These are phyloP conservation scores for Schizochytrium sp. DNA, from an alignment of 108 stramenopile species.

Conservation along the genomic window DNA sequence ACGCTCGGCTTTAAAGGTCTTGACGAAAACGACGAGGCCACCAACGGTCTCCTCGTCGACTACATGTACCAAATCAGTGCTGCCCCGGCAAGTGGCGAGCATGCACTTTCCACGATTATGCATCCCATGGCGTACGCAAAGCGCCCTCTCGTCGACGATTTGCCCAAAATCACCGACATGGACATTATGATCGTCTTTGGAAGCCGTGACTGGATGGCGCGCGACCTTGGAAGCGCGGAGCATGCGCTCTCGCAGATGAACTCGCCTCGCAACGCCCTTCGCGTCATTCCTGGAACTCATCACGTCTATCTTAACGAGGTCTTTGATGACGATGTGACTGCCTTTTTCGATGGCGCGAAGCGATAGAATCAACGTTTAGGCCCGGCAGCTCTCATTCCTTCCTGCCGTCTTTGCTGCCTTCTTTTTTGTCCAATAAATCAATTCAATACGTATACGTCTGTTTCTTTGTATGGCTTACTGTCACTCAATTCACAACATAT, in stretches of 20 bases:
- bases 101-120: not conserved
- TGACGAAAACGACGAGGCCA: not conserved
- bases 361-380: too few species aligned
- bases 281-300: not conserved
- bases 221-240: not conserved
- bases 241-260: not conserved
- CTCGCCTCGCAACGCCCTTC: not conserved
- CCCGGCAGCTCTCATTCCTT: too few species aligned
- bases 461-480: too few species aligned
- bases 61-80: not conserved
- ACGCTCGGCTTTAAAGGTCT: not conserved
- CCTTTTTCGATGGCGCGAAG: not conserved
- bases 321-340: not conserved
- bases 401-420: too few species aligned
- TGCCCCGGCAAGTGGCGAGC: slow-evolving; percentile 1
- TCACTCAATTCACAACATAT: too few species aligned
- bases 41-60: not conserved
- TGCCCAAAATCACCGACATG: not conserved
- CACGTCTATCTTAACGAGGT: not conserved
- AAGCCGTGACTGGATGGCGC: not conserved
- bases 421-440: too few species aligned
- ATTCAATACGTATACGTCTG: too few species aligned
- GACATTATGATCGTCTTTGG: not conserved
- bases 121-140: not conserved
- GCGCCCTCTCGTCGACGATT: not conserved